Percentiles rank a stretch among this genome's conserved stretches.
phyloP scores from a whole-genome alignment of 192 early-diverging fungal genomes.

The Anaeromyces robustus region DNA sequence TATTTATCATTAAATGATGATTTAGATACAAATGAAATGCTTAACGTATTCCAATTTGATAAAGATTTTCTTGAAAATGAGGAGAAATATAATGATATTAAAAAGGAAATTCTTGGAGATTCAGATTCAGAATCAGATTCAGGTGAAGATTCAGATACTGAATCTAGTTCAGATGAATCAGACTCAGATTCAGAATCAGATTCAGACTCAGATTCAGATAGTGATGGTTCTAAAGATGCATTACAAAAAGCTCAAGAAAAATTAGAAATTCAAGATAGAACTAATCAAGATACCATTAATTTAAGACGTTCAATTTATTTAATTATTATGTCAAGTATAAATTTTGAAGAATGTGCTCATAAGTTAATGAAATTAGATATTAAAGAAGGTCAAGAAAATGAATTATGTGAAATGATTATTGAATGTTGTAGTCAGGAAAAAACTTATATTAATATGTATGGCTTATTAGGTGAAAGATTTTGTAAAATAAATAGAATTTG shows the following conservation, averaged over 20 bases:
- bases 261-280: slow-evolving; percentile 65
- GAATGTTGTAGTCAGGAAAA: slow-evolving; percentile 93
- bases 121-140: background rate
- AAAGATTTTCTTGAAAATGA: slow-evolving; percentile 68
- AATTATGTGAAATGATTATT: slow-evolving; percentile 90
- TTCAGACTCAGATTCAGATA: background rate
- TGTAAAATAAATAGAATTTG: slow-evolving; percentile 67
- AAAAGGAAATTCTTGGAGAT: slow-evolving; percentile 27
- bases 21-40: slow-evolving; percentile 56
- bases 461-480: slow-evolving; percentile 83
- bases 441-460: slow-evolving; percentile 86
- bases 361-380: slow-evolving; percentile 81
- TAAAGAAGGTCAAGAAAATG: slow-evolving; percentile 47
- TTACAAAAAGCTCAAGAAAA: slow-evolving; percentile 23
- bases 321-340: slow-evolving; percentile 85
- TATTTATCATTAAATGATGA: slow-evolving; percentile 66
- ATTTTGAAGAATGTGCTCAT: slow-evolving; percentile 91
- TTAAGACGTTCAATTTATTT: slow-evolving; percentile 87
- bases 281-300: slow-evolving; percentile 74
- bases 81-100: slow-evolving; percentile 61
- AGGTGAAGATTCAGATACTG: background rate
- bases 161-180: background rate
- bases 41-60: slow-evolving; percentile 78
- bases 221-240: slow-evolving; percentile 11
- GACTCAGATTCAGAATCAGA: background rate